phyloP scores from a whole-genome alignment of 1,139 yeast genomes.

The Blastobotrys ciferrii region DNA sequence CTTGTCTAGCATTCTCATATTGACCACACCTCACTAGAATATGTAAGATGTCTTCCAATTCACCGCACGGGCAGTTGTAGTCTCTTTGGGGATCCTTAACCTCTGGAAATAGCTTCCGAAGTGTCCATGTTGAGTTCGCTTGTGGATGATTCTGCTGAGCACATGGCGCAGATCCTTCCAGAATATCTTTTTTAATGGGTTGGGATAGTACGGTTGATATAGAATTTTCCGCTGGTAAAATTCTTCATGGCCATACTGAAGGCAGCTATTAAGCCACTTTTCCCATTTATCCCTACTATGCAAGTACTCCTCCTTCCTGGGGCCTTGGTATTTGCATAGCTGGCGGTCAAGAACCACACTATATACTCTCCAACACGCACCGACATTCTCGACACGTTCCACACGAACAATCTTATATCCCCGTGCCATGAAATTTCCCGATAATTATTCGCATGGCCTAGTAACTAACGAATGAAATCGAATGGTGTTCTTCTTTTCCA shows the following conservation, averaged over 20 bases:
- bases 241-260: background rate
- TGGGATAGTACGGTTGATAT: background rate
- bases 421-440: too few relatives aligned
- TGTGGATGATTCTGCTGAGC: background rate
- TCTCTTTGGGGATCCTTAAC: background rate
- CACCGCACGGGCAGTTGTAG: slow-evolving; percentile 4
- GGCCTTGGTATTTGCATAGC: background rate
- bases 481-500: too few relatives aligned
- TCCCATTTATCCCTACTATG: slow-evolving; percentile 2
- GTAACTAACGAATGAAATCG: too few relatives aligned
- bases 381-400: too few relatives aligned
- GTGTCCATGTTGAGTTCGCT: too few relatives aligned
- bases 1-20: background rate
- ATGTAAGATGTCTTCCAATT: background rate
- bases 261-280: slow-evolving; percentile 7
- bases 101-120: slow-evolving; percentile 1
- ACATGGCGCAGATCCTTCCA: slow-evolving; percentile 1
- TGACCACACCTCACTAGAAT: background rate
- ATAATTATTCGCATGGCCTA: too few relatives aligned
- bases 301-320: background rate
- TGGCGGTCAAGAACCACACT: too few relatives aligned
- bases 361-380: too few relatives aligned
- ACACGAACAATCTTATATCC: too few relatives aligned
- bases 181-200: background rate
- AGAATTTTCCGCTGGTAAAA: background rate